Conservation (phyloP, 164 flowering plant genomes). For the Houttuynia cordata region DNA sequence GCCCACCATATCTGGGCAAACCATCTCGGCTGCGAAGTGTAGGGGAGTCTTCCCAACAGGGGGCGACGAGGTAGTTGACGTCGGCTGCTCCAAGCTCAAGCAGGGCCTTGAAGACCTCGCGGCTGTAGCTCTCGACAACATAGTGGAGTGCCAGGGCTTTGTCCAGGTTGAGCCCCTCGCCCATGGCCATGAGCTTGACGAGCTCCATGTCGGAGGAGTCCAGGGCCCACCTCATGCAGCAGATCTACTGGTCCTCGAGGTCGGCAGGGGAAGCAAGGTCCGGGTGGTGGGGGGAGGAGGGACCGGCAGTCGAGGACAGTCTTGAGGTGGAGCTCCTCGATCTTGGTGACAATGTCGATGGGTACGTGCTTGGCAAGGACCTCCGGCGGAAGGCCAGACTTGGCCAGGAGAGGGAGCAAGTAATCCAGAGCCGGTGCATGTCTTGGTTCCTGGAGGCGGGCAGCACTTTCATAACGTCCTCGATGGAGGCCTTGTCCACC, state of each 20-base stretch:
- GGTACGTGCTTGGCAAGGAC: constrained; percentile 95
- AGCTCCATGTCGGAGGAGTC: constrained; percentile 97
- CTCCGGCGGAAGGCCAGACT: too few species aligned
- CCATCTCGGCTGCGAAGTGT: constrained; percentile 94
- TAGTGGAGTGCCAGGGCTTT: constrained; percentile 86
- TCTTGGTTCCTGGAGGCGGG: constrained; percentile 93
- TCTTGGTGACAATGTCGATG: constrained; percentile 72
- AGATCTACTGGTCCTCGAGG: constrained; percentile 79
- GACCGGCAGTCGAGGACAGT: too few species aligned
- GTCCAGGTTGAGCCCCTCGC: constrained; percentile 86
- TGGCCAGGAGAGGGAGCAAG: constrained; percentile 88
- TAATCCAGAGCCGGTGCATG: constrained; percentile 95
- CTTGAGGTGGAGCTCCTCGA: constrained; percentile 84
- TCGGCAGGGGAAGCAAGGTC: constrained; percentile 40
- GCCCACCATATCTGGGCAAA: constrained; percentile 97
- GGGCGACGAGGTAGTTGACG: constrained; percentile 89
- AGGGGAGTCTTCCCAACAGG: constrained; percentile 85
- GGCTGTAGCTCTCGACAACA: constrained; percentile 80
- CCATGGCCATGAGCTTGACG: constrained; percentile 94
- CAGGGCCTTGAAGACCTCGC: constrained; percentile 93
- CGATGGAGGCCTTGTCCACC: constrained; percentile 98
- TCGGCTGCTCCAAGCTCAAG: too few species aligned
- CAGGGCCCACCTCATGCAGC: constrained; percentile 83
- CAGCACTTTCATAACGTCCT: constrained; percentile 95
- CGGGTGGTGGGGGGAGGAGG: constrained; percentile 50